Conservation (phyloP, 2,329 filamentous ascomycete species). For the Pleomassaria siparia region DNA sequence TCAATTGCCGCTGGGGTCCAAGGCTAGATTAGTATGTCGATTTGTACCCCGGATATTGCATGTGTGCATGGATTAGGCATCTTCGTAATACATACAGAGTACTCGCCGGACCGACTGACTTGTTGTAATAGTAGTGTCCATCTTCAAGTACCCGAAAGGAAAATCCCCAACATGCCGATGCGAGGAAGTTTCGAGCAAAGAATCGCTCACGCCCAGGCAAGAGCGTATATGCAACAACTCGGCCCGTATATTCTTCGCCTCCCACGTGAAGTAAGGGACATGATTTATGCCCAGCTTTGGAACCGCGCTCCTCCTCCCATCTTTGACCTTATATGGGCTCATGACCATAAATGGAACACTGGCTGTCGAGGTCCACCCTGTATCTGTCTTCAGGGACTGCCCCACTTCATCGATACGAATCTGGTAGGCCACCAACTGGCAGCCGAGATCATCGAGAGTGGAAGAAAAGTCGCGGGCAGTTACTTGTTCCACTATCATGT, state of each 20-base stretch:
- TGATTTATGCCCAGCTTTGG: slow-evolving; percentile 2
- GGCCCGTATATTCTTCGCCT: neutral
- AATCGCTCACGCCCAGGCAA: neutral
- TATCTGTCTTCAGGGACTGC: neutral
- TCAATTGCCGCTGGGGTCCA: too few species aligned
- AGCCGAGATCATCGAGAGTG: neutral
- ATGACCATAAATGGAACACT: neutral
- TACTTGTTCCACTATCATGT: neutral
- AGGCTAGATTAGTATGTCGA: too few species aligned
- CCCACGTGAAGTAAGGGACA: slow-evolving; percentile 3
- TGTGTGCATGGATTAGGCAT: too few species aligned
- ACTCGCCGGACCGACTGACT: too few species aligned
- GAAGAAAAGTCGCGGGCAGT: neutral
- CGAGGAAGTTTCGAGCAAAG: neutral
- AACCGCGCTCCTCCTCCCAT: neutral
- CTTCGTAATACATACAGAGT: too few species aligned
- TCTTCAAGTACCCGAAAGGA: too few species aligned
- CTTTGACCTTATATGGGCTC: neutral
- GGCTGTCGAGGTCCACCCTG: neutral
- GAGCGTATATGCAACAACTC: neutral
- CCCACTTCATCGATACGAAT: neutral
- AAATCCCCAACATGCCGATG: neutral
- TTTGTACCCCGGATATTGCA: too few species aligned
- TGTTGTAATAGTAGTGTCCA: neutral
- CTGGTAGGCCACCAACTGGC: neutral